phyloP scores from a whole-genome alignment of 163 green algal genomes.

The Scenedesmus sp. region DNA sequence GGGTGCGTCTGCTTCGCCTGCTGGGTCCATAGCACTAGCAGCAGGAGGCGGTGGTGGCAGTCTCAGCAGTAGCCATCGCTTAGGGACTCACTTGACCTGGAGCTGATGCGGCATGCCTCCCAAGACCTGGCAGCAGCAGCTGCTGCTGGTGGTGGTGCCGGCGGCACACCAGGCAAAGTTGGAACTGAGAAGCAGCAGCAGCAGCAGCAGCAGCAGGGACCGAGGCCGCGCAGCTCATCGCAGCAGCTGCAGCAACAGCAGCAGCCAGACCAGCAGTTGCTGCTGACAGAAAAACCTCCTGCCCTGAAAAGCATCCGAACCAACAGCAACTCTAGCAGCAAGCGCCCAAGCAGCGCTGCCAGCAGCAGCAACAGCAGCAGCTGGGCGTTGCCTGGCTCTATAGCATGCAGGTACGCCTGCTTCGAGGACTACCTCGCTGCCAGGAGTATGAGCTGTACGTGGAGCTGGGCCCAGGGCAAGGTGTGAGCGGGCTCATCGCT shows the following conservation, averaged over 20 bases:
- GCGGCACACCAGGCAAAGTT: background rate
- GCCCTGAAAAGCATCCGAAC: background rate
- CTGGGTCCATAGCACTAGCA: slow-evolving; percentile 7
- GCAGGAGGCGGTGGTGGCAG: slow-evolving; percentile 14
- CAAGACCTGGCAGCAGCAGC: slow-evolving; percentile 40
- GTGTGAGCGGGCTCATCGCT: slow-evolving; percentile 72
- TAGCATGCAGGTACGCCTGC: background rate
- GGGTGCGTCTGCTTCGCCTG: background rate
- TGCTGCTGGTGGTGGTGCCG: background rate
- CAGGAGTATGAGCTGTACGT: slow-evolving; percentile 55
- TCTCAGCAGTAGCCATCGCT: slow-evolving; percentile 42
- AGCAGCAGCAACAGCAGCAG: background rate
- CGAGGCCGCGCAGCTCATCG: background rate
- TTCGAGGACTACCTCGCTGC: slow-evolving; percentile 31
- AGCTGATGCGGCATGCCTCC: slow-evolving; percentile 48
- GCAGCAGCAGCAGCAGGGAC: background rate
- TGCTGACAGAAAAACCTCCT: background rate
- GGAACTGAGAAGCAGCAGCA: slow-evolving; percentile 29
- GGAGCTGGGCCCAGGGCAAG: slow-evolving; percentile 80
- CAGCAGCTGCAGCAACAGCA: slow-evolving; percentile 39
- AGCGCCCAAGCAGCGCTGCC: background rate
- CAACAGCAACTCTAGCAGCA: slow-evolving; percentile 12
- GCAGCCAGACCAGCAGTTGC: slow-evolving; percentile 6
- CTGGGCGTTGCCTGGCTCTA: slow-evolving; percentile 19
- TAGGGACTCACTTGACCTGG: slow-evolving; percentile 46